These are phyloP conservation scores for Schizothecium vesticola DNA, from an alignment of 495 filamentous ascomycete genomes.

Conservation along the genomic window DNA sequence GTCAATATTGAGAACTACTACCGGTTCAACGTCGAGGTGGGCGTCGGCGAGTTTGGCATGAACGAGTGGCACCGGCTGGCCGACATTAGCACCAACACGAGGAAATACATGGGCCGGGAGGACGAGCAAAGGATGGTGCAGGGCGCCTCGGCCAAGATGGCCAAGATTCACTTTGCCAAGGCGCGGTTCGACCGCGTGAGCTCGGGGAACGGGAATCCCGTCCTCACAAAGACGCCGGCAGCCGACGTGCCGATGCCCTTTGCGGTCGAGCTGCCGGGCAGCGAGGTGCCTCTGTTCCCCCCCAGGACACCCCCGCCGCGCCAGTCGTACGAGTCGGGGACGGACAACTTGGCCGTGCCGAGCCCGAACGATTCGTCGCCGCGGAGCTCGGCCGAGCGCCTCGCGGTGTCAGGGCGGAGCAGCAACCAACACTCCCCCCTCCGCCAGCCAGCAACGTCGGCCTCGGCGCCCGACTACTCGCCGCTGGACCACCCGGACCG, in stretches of 20 bases:
- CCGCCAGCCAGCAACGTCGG: constrained; percentile 29
- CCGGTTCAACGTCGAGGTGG: constrained; percentile 94
- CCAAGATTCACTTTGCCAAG: constrained; percentile 69
- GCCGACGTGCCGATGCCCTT: constrained; percentile 34
- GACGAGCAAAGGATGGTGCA: constrained; percentile 71
- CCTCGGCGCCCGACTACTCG: constrained; percentile 12
- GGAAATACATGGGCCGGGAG: constrained; percentile 68
- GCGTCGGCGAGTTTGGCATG: constrained; percentile 97
- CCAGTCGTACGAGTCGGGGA: constrained; percentile 45
- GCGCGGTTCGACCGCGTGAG: constrained; percentile 35
- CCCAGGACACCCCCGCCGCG: constrained; percentile 31
- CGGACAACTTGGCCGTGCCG: constrained; percentile 35
- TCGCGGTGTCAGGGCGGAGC: constrained; percentile 29
- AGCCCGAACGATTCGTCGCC: constrained; percentile 36
- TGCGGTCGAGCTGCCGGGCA: constrained; percentile 45
- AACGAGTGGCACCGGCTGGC: constrained; percentile 93
- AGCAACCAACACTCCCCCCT: constrained; percentile 28
- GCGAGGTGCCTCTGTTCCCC: constrained; percentile 31
- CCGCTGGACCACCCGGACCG: constrained; percentile 36
- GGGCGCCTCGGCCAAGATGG: constrained; percentile 73
- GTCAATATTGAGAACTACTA: constrained; percentile 91
- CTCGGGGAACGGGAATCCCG: constrained; percentile 22
- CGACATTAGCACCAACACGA: constrained; percentile 88
- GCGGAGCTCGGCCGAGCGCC: constrained; percentile 38
- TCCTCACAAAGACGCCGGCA: constrained; percentile 27